Evolutionary conservation across 306 rosid genomes (phyloP), one percentile per base, ranked within the genome.

Genomic region (Dalbergia cultrata): DNA sequence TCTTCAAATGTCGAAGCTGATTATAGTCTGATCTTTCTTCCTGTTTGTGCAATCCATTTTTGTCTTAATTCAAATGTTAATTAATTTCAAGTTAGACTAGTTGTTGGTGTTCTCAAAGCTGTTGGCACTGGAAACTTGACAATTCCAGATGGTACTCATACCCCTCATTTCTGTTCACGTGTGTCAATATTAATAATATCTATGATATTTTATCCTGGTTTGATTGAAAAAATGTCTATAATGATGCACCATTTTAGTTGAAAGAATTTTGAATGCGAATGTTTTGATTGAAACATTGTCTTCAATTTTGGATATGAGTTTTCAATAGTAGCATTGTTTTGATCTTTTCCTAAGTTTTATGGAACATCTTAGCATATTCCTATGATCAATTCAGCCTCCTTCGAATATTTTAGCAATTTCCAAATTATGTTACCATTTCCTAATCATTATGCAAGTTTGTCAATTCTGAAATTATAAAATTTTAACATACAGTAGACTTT

Each of bases 51-150:
- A 16, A 56, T 72, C 52, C 45, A 47, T 58, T 70, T 53, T 66
- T 70, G 64, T 61, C 67, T 61, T 67, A 78, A 57, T 53, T 22
- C 49, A 17, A 4, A 31, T 76, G 78, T 50, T 72, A 31, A 56
- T 43, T 41, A 13, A 58, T 77, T 70, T 80, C 83, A 95, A 97
- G 97, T 95, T 34, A 91, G 99, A 87, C 88, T 95, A 60, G 92
- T 95, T 34, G 97, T 93, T 31, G 98, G 99, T 43, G 97, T 90
- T 76, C 90, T 95, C 49, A 95, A 95, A 80, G 86, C 86, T 14
- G 93, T 90, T 50, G 99, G 99, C 49, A 89, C 92, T 0, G 93
- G 98, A 79, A 86, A 80, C 65, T 73, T 91, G 26, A 88, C 88
- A 21, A 34, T 86, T 76, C 70, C 92, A n/a, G 97, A 95, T 35